These are phyloP conservation scores for Candida hispaniensis DNA, from an alignment of 805 yeast genomes.

Conservation along the genomic window DNA sequence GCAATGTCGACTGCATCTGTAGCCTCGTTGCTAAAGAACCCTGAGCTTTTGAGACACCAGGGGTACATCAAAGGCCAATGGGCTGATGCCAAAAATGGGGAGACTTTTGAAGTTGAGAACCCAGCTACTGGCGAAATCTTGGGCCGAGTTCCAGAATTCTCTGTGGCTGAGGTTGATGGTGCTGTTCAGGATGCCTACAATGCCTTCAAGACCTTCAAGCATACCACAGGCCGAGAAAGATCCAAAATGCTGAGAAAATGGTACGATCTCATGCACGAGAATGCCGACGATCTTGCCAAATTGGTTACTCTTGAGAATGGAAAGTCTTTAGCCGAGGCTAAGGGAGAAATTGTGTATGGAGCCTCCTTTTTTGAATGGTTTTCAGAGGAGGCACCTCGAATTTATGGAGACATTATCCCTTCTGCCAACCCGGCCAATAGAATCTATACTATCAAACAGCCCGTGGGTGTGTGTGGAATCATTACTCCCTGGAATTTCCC, in stretches of 20 bases:
- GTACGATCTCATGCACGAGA: slow-evolving; percentile 43
- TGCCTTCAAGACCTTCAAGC: slow-evolving; percentile 44
- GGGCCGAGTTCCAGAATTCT: slow-evolving; percentile 46
- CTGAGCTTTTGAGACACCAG: slow-evolving; percentile 21
- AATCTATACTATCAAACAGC: slow-evolving; percentile 54
- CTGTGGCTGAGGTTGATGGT: slow-evolving; percentile 37
- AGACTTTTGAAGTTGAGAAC: slow-evolving; percentile 54
- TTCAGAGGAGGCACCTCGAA: slow-evolving; percentile 61
- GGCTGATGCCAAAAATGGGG: slow-evolving; percentile 37
- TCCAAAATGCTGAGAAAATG: slow-evolving; percentile 42
- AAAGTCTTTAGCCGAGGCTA: slow-evolving; percentile 59
- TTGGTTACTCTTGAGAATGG: slow-evolving; percentile 64
- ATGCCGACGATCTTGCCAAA: slow-evolving; percentile 54
- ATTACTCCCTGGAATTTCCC: slow-evolving; percentile 85
- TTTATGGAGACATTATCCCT: slow-evolving; percentile 55
- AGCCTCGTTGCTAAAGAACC: slow-evolving; percentile 17
- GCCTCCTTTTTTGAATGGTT: slow-evolving; percentile 85
- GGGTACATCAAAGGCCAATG: slow-evolving; percentile 58
- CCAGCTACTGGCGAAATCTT: slow-evolving; percentile 56
- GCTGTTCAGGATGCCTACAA: slow-evolving; percentile 47
- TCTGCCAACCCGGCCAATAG: slow-evolving; percentile 39
- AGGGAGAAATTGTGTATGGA: slow-evolving; percentile 55
- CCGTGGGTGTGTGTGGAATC: slow-evolving; percentile 74
- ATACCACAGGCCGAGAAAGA: slow-evolving; percentile 47
- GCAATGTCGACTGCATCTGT: slow-evolving; percentile 14